Evolutionary conservation across 805 yeast genomes (phyloP).

Genomic region (Torulaspora quercuum): DNA sequence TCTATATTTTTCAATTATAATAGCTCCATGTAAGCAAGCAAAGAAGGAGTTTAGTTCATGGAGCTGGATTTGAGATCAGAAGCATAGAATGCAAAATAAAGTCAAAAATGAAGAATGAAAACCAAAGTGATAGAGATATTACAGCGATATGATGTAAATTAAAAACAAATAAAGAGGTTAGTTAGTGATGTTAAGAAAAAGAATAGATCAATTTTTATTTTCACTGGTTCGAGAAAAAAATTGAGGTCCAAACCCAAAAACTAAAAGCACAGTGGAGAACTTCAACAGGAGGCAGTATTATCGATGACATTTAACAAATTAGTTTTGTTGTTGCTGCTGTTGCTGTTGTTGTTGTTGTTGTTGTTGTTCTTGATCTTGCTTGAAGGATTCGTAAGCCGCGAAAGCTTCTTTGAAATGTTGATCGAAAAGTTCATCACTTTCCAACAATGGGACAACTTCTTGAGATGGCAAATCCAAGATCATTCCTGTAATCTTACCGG

Average conservation of each 20-base stretch:
- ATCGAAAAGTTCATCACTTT: slow-evolving; percentile 84
- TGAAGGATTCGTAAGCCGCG: slow-evolving; percentile 89
- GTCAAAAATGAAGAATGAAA: no score
- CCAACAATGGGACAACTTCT: slow-evolving; percentile 83
- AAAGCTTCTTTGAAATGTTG: slow-evolving; percentile 92
- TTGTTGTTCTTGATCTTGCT: slow-evolving; percentile 46
- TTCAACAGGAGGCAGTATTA: slow-evolving; percentile 1
- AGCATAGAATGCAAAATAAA: no score
- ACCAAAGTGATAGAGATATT: slow-evolving; percentile 11
- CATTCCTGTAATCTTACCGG: slow-evolving; percentile 99
- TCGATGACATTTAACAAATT: no score
- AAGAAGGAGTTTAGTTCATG: no score
- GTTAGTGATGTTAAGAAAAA: slow-evolving; percentile 4
- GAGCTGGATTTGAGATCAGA: no score
- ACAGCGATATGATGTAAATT: slow-evolving; percentile 15
- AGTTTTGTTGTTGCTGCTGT: slow-evolving; percentile 12
- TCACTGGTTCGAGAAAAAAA: slow-evolving; percentile 3
- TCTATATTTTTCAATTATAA: no score
- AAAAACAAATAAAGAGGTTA: slow-evolving; percentile 12
- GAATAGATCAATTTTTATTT: not conserved
- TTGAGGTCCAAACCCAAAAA: no score
- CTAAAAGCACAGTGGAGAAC: no score
- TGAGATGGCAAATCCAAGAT: slow-evolving; percentile 90
- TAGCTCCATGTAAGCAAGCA: no score
- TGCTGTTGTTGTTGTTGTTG: slow-evolving; percentile 18